phyloP scores from a whole-genome alignment of 177 flowering plant genomes.

The Vitis hybrid region DNA sequence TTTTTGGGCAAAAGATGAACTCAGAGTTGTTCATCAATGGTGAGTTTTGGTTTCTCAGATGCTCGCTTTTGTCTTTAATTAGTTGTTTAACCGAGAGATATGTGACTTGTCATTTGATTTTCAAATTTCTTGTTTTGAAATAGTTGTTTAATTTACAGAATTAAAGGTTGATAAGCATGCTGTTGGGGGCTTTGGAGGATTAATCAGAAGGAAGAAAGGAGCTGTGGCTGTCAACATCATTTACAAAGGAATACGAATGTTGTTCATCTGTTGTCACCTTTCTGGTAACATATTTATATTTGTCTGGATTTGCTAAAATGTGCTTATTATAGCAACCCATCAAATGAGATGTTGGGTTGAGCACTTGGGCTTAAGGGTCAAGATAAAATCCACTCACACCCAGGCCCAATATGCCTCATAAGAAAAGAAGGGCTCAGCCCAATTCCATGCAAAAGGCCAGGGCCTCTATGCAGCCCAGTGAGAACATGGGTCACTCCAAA shows the following conservation, averaged over 20 bases:
- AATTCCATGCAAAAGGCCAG: too few species aligned
- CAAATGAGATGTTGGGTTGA: too few species aligned
- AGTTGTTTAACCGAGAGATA: not conserved
- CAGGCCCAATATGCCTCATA: too few species aligned
- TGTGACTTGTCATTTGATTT: not conserved
- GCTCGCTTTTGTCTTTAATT: not conserved
- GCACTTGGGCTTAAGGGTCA: too few species aligned
- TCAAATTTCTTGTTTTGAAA: too few species aligned
- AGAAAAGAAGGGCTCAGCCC: too few species aligned
- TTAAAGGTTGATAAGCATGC: constrained; percentile 49
- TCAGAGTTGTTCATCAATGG: constrained; percentile 42
- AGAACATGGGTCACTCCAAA: too few species aligned
- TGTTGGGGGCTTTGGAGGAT: constrained; percentile 59
- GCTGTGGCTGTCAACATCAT: constrained; percentile 65
- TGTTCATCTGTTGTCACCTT: constrained; percentile 73
- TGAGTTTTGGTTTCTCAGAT: constrained; percentile 9
- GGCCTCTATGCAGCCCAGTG: too few species aligned
- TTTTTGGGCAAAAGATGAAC: constrained; percentile 52
- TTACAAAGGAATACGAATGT: constrained; percentile 52
- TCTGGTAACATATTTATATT: constrained; percentile 36
- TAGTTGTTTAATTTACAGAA: constrained; percentile 25
- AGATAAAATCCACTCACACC: too few species aligned
- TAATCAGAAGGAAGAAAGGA: constrained; percentile 71
- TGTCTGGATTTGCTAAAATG: too few species aligned
- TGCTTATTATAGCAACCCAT: too few species aligned